Evolutionary conservation across 2,329 filamentous ascomycete species (phyloP).

Genomic region (Monosporascus sp.): DNA sequence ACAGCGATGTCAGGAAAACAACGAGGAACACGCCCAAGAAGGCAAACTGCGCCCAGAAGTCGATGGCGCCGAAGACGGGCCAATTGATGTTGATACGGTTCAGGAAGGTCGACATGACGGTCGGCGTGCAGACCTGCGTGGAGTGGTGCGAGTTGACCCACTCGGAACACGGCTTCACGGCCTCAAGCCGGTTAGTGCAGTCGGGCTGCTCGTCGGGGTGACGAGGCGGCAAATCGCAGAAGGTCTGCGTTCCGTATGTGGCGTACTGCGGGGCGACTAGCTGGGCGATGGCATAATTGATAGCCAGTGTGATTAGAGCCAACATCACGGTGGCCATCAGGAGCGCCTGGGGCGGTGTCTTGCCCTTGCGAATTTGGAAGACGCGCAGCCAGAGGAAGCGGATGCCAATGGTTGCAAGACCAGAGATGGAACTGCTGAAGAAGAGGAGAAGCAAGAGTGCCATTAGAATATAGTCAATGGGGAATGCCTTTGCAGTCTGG

Average conservation of each 20-base stretch:
- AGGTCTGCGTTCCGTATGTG: constrained; percentile 89
- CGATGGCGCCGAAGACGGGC: constrained; percentile 87
- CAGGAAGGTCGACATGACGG: constrained; percentile 84
- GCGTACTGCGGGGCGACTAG: constrained; percentile 94
- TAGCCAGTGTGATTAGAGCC: constrained; percentile 79
- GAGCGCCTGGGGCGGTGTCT: constrained; percentile 86
- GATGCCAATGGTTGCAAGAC: constrained; percentile 82
- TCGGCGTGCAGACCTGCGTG: constrained; percentile 80
- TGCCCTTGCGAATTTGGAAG: constrained; percentile 83
- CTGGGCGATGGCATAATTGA: constrained; percentile 91
- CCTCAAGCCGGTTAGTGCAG: constrained; percentile 64
- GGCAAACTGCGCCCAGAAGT: constrained; percentile 94
- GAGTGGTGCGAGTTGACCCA: constrained; percentile 64
- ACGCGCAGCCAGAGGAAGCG: constrained; percentile 93
- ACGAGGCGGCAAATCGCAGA: constrained; percentile 68
- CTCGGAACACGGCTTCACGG: constrained; percentile 80
- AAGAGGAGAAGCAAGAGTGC: constrained; percentile 78
- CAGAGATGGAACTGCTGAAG: constrained; percentile 82
- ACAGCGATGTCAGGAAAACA: constrained; percentile 71
- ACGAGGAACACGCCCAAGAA: constrained; percentile 82
- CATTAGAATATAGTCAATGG: constrained; percentile 88
- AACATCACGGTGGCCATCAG: constrained; percentile 88
- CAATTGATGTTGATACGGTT: constrained; percentile 91
- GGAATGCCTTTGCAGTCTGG: constrained; percentile 75
- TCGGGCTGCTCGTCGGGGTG: constrained; percentile 64